Conservation (phyloP, 1,139 yeast species). For the Kazachstania sp. region DNA sequence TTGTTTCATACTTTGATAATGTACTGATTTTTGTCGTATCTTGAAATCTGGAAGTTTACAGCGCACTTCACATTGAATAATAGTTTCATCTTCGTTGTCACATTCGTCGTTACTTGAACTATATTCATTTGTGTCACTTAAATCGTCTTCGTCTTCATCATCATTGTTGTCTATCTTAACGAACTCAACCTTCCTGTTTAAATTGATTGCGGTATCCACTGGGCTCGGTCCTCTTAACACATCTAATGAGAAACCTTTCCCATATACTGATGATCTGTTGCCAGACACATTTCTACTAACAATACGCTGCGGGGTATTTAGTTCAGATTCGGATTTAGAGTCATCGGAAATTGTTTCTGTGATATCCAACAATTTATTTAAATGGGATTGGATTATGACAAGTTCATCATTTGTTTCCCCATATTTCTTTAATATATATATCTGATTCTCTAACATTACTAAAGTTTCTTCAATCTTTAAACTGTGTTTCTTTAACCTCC, state of each 20-base stretch:
- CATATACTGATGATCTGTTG: background rate
- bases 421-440: background rate
- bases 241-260: constrained; percentile 10
- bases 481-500: no score
- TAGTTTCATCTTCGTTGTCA: constrained; percentile 5
- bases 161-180: constrained; percentile 13
- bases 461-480: background rate
- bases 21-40: background rate
- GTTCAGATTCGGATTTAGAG: no score
- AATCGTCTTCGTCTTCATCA: constrained; percentile 9
- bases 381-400: background rate
- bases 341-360: background rate
- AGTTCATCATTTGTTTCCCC: background rate
- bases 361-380: background rate
- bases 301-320: no score
- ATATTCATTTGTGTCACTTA: background rate
- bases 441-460: background rate
- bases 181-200: constrained; percentile 15
- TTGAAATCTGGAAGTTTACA: background rate
- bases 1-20: constrained; percentile 11
- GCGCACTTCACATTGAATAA: background rate
- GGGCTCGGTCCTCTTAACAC: constrained; percentile 3
- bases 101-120: constrained; percentile 6
- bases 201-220: constrained; percentile 1
- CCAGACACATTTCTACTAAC: background rate